Percentiles rank a stretch among this genome's conserved stretches.
These are phyloP conservation scores for Colletotrichum godetiae DNA, from an alignment of 2,329 filamentous ascomycete genomes.

Conservation along the genomic window DNA sequence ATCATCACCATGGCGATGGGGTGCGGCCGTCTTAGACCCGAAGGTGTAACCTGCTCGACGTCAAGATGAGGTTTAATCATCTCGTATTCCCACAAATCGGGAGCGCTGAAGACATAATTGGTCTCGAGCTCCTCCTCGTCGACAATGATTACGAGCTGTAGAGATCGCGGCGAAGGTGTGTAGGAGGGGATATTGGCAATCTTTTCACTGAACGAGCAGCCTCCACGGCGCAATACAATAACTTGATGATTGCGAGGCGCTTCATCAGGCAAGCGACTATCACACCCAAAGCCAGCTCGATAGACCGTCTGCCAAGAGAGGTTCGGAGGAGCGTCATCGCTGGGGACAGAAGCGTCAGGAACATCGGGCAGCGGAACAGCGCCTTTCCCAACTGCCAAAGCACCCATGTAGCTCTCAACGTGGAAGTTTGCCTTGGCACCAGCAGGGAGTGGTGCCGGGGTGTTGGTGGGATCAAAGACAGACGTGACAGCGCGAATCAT, in stretches of 20 bases:
- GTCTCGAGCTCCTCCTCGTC: slow-evolving; percentile 49
- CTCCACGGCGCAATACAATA: slow-evolving; percentile 84
- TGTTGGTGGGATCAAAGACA: slow-evolving; percentile 51
- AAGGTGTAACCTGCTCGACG: slow-evolving; percentile 75
- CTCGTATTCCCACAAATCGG: slow-evolving; percentile 40
- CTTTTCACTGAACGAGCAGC: slow-evolving; percentile 87
- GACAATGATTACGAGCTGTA: slow-evolving; percentile 87
- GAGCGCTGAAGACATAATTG: slow-evolving; percentile 39
- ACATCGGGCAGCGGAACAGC: slow-evolving; percentile 78
- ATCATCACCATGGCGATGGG: slow-evolving; percentile 88
- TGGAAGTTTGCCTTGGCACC: slow-evolving; percentile 42
- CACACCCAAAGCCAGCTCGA: slow-evolving; percentile 77
- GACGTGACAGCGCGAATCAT: slow-evolving; percentile 59
- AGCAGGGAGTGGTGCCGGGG: slow-evolving; percentile 44
- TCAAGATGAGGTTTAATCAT: slow-evolving; percentile 77
- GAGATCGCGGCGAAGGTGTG: slow-evolving; percentile 65
- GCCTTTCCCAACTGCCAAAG: slow-evolving; percentile 65
- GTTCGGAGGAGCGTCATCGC: slow-evolving; percentile 48
- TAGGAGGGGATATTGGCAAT: slow-evolving; percentile 86
- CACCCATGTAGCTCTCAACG: slow-evolving; percentile 58
- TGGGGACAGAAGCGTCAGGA: slow-evolving; percentile 62
- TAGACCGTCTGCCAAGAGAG: slow-evolving; percentile 79
- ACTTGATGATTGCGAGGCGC: slow-evolving; percentile 74
- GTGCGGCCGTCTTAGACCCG: slow-evolving; percentile 75
- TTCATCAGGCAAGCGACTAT: slow-evolving; percentile 62